A percentile compares a stretch with the other conserved stretches of the same genome.
Evolutionary conservation across 192 early-diverging fungal species (phyloP).

Genomic region (Coemansia sp.): DNA sequence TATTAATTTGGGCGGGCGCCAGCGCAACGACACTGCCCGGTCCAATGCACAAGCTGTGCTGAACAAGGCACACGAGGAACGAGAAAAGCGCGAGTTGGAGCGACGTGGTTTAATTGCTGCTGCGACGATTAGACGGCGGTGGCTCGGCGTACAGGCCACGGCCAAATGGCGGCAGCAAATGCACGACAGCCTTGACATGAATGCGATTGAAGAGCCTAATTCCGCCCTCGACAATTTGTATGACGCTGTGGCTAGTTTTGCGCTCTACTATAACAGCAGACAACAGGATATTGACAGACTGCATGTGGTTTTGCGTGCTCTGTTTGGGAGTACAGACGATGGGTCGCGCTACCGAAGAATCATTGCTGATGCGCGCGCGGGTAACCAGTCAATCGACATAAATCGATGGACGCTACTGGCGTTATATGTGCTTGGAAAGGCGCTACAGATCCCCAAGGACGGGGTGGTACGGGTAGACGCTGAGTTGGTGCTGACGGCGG

Average conservation of each 20-base stretch:
- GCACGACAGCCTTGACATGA: slow-evolving; percentile 25
- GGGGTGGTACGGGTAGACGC: not conserved
- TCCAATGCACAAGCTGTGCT: slow-evolving; percentile 58
- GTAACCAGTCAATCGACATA: not conserved
- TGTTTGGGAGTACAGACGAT: slow-evolving; percentile 13
- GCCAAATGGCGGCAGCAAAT: slow-evolving; percentile 21
- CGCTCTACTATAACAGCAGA: slow-evolving; percentile 31
- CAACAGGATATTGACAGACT: slow-evolving; percentile 14
- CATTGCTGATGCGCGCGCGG: not conserved
- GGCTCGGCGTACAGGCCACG: slow-evolving; percentile 20
- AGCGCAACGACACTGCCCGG: slow-evolving; percentile 61
- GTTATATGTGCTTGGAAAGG: slow-evolving; percentile 15
- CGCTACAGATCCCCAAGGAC: slow-evolving; percentile 6
- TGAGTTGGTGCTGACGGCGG: slow-evolving; percentile 1
- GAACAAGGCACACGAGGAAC: slow-evolving; percentile 68
- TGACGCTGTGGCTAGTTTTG: slow-evolving; percentile 16
- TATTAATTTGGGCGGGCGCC: slow-evolving; percentile 84
- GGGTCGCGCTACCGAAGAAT: slow-evolving; percentile 1
- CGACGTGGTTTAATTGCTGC: slow-evolving; percentile 60
- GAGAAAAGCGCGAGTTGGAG: slow-evolving; percentile 71
- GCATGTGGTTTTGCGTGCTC: slow-evolving; percentile 17
- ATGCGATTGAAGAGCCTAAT: not conserved
- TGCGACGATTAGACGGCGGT: slow-evolving; percentile 63
- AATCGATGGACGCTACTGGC: slow-evolving; percentile 23
- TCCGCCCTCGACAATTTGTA: not conserved